Conservation (phyloP, 345 rosid species). For the Citrus glauca region DNA sequence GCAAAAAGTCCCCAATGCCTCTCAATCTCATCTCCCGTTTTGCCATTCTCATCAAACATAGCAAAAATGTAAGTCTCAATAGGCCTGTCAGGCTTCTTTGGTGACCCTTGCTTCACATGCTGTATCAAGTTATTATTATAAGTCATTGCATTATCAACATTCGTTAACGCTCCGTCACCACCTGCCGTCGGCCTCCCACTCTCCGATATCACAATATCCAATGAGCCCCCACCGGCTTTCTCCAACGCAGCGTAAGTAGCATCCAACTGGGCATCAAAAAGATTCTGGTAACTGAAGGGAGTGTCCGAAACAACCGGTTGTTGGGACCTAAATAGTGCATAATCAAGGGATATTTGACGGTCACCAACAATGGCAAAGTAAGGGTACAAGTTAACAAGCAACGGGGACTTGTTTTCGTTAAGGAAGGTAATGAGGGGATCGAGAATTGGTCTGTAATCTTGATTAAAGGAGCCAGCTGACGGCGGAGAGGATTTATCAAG, state of each 20-base stretch:
- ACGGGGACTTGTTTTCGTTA: slow-evolving; percentile 31
- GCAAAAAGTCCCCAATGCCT: slow-evolving; percentile 50
- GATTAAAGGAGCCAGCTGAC: slow-evolving; percentile 27
- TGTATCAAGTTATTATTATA: slow-evolving; percentile 49
- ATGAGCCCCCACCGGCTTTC: slow-evolving; percentile 42
- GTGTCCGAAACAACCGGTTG: slow-evolving; percentile 19
- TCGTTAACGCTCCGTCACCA: slow-evolving; percentile 39
- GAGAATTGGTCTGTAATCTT: slow-evolving; percentile 18
- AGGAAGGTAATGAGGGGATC: slow-evolving; percentile 39
- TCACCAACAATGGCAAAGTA: slow-evolving; percentile 26
- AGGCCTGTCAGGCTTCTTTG: no score
- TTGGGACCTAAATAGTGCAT: slow-evolving; percentile 33
- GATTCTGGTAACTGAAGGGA: slow-evolving; percentile 33
- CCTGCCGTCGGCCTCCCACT: slow-evolving; percentile 65
- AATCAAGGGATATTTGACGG: slow-evolving; percentile 23
- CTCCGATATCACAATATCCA: slow-evolving; percentile 56
- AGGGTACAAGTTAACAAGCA: slow-evolving; percentile 45
- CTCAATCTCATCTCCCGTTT: slow-evolving; percentile 38
- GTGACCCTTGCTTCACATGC: slow-evolving; percentile 40
- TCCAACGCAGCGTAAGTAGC: slow-evolving; percentile 52
- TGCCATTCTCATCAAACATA: slow-evolving; percentile 53
- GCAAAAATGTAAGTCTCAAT: slow-evolving; percentile 65
- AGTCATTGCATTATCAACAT: slow-evolving; percentile 45
- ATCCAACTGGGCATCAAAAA: slow-evolving; percentile 56
- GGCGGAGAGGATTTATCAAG: slow-evolving; percentile 33